Base-by-base conservation (phyloP, 2,329 filamentous ascomycete species). In the Colletotrichum melonis region DNA sequence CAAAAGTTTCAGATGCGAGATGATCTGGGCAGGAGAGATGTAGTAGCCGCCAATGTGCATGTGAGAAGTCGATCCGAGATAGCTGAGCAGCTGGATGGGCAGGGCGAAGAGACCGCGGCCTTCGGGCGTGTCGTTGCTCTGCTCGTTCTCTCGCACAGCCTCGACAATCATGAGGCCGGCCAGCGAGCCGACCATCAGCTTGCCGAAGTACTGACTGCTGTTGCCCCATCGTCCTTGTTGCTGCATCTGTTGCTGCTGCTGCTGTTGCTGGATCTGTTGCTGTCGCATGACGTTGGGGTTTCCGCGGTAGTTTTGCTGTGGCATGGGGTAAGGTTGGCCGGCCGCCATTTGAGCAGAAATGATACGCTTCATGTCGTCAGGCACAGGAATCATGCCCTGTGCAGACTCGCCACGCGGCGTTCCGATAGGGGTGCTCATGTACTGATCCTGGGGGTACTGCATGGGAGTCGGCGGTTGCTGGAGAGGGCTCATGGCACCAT, bases 151-250 rank as follows among this genome's bases (percentile, higher is more conserved):
- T 46, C 88, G 88, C 68, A 95, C 87, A 1, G 94, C 95, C 83
- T 98, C 95, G 77, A 98, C 84, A 42, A 98, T 89, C 95, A 98
- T 98, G 22, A 98, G 86, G 16, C 95, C 95, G 28, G 95, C 96
- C 72, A 98, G 89, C 22, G 95, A 96, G 55, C 96, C 96, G 5
- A 98, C 92, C 94, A 98, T 97, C 76, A 98, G 88, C 84, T 97
- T 97, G 64, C 90, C 90, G 71, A 90, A 88, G 74, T 91, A 92
- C 1, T 88, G 88, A 14, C 82, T 85, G 6, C 85, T 82, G 73
- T 86, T 87, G 64, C 85, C 86, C 89, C 90, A 92, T 46, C 87
- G 83, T 67, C 84, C 84, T 72, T 86, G 84, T 75, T 89, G 87
- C 76, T 86, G 85, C 42, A 86, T 82, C 67, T 86, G 60, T 26